These are phyloP conservation scores for Botryosphaeria dothidea DNA, from an alignment of 2,329 filamentous ascomycete species.

Conservation along the genomic window DNA sequence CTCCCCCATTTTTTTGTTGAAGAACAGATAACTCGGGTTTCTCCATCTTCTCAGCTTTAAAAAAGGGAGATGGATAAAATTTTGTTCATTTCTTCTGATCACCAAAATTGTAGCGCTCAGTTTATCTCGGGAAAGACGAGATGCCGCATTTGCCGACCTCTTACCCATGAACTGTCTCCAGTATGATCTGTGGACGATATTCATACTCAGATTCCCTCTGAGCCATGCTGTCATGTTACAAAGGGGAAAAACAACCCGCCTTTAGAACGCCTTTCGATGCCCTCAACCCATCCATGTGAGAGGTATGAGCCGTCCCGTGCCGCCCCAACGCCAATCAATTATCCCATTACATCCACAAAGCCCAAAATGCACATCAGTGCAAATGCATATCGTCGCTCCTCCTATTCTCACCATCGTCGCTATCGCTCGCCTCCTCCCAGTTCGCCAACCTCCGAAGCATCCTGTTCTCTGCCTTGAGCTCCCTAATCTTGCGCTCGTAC, in stretches of 20 bases:
- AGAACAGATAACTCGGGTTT: no score
- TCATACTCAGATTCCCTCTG: no score
- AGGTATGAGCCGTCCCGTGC: slow-evolving; percentile 1
- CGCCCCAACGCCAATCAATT: not conserved
- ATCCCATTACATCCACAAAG: slow-evolving; percentile 5
- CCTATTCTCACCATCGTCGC: slow-evolving; percentile 43
- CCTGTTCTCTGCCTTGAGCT: slow-evolving; percentile 50
- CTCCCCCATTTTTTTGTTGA: no score
- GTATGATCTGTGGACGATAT: no score
- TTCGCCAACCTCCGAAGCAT: slow-evolving; percentile 47
- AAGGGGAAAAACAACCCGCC: not conserved
- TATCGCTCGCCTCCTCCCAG: slow-evolving; percentile 45
- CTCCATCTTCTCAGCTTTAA: no score
- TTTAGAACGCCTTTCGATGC: not conserved
- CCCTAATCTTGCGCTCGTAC: slow-evolving; percentile 40
- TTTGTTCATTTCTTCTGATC: no score
- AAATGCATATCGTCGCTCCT: slow-evolving; percentile 24
- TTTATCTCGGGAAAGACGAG: no score
- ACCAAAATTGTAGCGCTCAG: no score
- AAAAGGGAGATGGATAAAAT: no score
- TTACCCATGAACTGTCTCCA: not conserved
- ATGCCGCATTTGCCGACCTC: no score
- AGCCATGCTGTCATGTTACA: not conserved
- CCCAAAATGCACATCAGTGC: not conserved
- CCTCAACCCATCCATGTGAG: not conserved